Percentiles rank a stretch among this genome's conserved stretches.
Conservation (phyloP, 2,329 filamentous ascomycete species). For the Ophiostoma populinum region DNA sequence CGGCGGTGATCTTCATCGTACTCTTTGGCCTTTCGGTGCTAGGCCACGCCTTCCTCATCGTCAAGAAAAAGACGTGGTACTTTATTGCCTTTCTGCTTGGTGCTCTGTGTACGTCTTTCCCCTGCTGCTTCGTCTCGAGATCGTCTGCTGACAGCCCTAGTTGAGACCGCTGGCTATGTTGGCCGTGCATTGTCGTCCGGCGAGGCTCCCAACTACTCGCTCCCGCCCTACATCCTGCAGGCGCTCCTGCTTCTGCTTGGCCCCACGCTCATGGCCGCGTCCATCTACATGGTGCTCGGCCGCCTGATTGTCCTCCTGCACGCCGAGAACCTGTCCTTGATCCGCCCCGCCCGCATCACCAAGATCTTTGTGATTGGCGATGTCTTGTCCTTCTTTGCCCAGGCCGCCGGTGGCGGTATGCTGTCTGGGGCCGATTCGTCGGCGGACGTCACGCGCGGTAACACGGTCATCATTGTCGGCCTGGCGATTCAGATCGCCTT, state of each 20-base stretch:
- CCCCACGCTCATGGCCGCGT: slow-evolving; percentile 23
- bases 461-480: slow-evolving; percentile 28
- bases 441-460: slow-evolving; percentile 19
- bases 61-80: slow-evolving; percentile 8
- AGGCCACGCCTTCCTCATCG: slow-evolving; percentile 4
- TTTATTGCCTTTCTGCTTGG: slow-evolving; percentile 10
- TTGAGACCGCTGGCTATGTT: slow-evolving; percentile 8
- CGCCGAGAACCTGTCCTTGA: slow-evolving; percentile 9
- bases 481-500: slow-evolving; percentile 26
- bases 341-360: slow-evolving; percentile 24
- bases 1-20: slow-evolving; percentile 3
- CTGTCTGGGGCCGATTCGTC: slow-evolving; percentile 13
- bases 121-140: no score
- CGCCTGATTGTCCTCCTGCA: slow-evolving; percentile 17
- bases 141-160: slow-evolving; percentile 1
- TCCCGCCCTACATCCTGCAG: slow-evolving; percentile 20
- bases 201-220: slow-evolving; percentile 14
- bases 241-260: slow-evolving; percentile 18
- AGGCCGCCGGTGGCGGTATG: slow-evolving; percentile 23
- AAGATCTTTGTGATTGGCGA: slow-evolving; percentile 31
- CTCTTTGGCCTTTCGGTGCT: slow-evolving; percentile 4
- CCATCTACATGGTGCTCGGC: slow-evolving; percentile 26
- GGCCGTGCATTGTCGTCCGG: slow-evolving; percentile 11
- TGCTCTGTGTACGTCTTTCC: slow-evolving; percentile 7
- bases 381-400: slow-evolving; percentile 25